Evolutionary conservation across 1,139 yeast genomes (phyloP).

Genomic region (Taiozyma onychis): DNA sequence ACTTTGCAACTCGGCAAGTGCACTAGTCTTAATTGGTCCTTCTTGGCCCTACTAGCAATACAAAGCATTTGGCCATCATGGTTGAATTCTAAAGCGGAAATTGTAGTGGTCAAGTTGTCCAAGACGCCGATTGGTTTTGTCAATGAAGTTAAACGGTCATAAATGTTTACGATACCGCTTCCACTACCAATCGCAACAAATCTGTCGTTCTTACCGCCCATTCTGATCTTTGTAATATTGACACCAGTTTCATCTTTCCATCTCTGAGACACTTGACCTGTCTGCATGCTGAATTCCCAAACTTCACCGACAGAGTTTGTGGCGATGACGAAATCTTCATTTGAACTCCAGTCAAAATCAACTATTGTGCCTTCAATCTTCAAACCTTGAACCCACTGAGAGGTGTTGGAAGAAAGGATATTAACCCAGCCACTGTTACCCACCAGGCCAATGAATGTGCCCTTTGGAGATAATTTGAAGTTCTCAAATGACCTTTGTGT

Average conservation of each 20-base stretch:
- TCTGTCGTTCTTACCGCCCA: constrained; percentile 75
- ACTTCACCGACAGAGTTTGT: constrained; percentile 81
- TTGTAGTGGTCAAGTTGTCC: constrained; percentile 78
- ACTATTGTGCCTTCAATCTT: constrained; percentile 80
- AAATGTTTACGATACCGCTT: constrained; percentile 85
- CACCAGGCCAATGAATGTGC: constrained; percentile 64
- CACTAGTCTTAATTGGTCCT: constrained; percentile 81
- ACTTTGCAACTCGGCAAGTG: constrained; percentile 87
- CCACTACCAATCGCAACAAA: constrained; percentile 89
- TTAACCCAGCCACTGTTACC: constrained; percentile 94
- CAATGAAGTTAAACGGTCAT: constrained; percentile 41
- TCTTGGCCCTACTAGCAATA: constrained; percentile 78
- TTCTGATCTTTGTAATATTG: constrained; percentile 70
- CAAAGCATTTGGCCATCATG: constrained; percentile 88
- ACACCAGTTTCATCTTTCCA: constrained; percentile 91
- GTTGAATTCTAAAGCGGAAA: constrained; percentile 69
- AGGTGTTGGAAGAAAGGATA: constrained; percentile 65
- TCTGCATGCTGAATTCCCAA: constrained; percentile 72
- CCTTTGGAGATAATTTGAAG: constrained; percentile 67
- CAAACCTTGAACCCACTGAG: constrained; percentile 83
- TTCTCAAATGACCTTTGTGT: constrained; percentile 86
- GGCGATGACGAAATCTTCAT: constrained; percentile 53
- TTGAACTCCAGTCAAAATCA: constrained; percentile 65
- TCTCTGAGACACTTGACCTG: constrained; percentile 44
- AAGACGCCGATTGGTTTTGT: constrained; percentile 52